Evolutionary conservation across 2,329 filamentous ascomycete species (phyloP), one percentile per base, ranked within the genome.

Genomic region (Paraconiothyrium brasiliense): DNA sequence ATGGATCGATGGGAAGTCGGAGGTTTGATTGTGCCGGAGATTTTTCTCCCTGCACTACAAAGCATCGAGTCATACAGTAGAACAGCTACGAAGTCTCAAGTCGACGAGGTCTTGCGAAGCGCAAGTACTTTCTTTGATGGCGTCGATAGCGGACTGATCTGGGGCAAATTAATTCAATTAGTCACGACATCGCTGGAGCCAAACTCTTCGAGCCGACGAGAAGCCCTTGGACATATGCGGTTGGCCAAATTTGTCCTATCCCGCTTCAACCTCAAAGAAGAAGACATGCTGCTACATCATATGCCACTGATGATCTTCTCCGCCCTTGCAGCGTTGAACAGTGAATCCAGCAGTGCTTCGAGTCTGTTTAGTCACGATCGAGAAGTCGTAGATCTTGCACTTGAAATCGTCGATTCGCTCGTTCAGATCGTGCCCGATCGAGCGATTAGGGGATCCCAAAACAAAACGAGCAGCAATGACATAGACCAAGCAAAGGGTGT

Each of bases 1-100:
- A 98, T 99, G 95, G 95, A 99, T 79, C 89, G 94, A 61, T 98
- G 93, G 94, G 95, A 99, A 76, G 94, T 99, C 67, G 95, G 95
- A 34, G 93, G 93, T 1, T 84, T 94, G 20, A 89, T 99, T 50
- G 90, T 98, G 1, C 92, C 94, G 0, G 90, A 93, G 63, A 87
- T 98, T 14, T 98, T 99, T 73, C 83, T 97, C 14, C 92, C 94
- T 3, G 89, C 94, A 30, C 87, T 99, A 69, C 86, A 90, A 73
- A 96, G 90, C 69, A 90, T 97, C 41, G 89, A 90, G 67, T 82
- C 84, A 49, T 98, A 93, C 80, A 90, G 93, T 77, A 81, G 83
- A 30, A 83, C 82, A 55, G 87, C 90, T 11, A 79, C 85, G n/a
- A 90, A 90, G 71, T 80, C 86, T 7, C 89, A 94, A 60, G 93